Evolutionary conservation across 176 grass and related monocot genomes (phyloP).

Genomic region (Ensete ventricosum): DNA sequence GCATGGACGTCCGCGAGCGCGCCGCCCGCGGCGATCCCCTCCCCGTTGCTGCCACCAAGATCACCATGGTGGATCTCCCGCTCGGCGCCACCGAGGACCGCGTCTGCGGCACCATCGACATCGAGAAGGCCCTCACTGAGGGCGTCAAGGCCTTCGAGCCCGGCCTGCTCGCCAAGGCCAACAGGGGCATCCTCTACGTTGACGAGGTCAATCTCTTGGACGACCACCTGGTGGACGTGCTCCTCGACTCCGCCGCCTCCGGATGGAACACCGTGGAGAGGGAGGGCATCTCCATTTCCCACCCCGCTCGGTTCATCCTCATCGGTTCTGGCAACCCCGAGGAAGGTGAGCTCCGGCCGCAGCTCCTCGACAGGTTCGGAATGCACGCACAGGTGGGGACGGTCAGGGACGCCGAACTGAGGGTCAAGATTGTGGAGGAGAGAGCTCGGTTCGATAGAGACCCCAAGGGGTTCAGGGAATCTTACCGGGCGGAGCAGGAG

Average conservation of each 20-base stretch:
- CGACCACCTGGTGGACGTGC: conserved; percentile 87
- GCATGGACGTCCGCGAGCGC: conserved; percentile 56
- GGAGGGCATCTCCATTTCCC: conserved; percentile 99
- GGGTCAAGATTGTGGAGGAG: conserved; percentile 96
- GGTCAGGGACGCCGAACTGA: conserved; percentile 74
- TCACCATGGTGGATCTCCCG: conserved; percentile 97
- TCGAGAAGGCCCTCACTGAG: conserved; percentile 94
- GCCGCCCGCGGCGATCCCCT: conserved; percentile 38
- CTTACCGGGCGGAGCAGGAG: conserved; percentile 69
- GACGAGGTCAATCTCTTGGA: conserved; percentile 94
- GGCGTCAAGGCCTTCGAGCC: conserved; percentile 99
- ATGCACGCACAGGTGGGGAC: conserved; percentile 95
- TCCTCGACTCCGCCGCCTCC: conserved; percentile 74
- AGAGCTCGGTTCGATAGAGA: conserved; percentile 72
- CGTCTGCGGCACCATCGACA: conserved; percentile 99
- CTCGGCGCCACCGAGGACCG: conserved; percentile 94
- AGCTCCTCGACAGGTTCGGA: conserved; percentile 88
- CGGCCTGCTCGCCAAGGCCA: conserved; percentile 87
- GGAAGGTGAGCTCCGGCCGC: conserved; percentile 88
- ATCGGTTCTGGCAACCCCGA: conserved; percentile 94
- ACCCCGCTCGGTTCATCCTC: conserved; percentile 91
- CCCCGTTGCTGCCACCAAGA: conserved; percentile 49
- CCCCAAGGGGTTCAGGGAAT: conserved; percentile 61
- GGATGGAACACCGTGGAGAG: conserved; percentile 99
- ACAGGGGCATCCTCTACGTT: conserved; percentile 89